These are phyloP conservation scores for Cladorrhinum samala DNA, from an alignment of 495 filamentous ascomycete species.

Conservation along the genomic window DNA sequence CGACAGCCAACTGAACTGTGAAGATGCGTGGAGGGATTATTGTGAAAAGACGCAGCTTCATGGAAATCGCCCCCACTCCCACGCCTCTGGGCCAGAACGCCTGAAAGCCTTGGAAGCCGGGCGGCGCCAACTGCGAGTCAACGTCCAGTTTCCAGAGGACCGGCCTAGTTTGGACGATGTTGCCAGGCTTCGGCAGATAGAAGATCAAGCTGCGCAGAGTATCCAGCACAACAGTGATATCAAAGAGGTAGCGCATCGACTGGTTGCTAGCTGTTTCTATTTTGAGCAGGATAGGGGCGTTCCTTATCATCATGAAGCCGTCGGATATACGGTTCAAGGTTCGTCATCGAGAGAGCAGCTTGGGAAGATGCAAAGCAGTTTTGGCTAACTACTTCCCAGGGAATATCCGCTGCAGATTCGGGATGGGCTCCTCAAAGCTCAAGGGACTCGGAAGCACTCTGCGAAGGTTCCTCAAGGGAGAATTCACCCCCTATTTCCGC, in stretches of 20 bases:
- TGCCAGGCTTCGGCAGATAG: constrained; percentile 15
- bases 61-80: background rate
- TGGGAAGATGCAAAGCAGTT: background rate
- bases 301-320: constrained; percentile 14
- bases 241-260: constrained; percentile 29
- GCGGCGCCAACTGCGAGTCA: constrained; percentile 27
- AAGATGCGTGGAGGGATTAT: constrained; percentile 28
- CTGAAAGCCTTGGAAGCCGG: constrained; percentile 4
- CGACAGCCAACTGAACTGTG: constrained; percentile 22
- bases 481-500: constrained; percentile 33
- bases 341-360: background rate
- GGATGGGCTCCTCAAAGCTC: constrained; percentile 17
- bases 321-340: constrained; percentile 26
- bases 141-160: constrained; percentile 20
- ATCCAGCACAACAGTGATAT: constrained; percentile 20
- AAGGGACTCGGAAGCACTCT: constrained; percentile 28
- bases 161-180: constrained; percentile 22
- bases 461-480: constrained; percentile 19
- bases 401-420: constrained; percentile 30
- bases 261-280: constrained; percentile 36
- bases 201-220: constrained; percentile 19
- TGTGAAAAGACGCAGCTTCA: constrained; percentile 11
- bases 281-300: constrained; percentile 28
- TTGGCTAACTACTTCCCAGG: too few relatives aligned
- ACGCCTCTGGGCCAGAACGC: background rate